phyloP scores from a whole-genome alignment of 2,329 filamentous ascomycete species.

The Delphinella strobiligena region DNA sequence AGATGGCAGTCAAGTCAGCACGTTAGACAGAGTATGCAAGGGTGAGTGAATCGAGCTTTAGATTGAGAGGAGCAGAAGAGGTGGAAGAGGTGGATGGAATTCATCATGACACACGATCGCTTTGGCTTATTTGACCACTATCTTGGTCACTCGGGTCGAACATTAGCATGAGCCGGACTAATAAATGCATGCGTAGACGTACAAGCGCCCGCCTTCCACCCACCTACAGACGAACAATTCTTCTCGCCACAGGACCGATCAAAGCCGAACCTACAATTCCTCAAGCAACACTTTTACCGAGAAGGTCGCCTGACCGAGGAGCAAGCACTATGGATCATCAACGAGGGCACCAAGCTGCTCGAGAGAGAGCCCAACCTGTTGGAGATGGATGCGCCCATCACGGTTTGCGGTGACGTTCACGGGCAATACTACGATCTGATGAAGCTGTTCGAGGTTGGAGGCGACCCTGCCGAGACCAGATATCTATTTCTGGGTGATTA shows the following conservation, averaged over 20 bases:
- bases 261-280: conserved; percentile 85
- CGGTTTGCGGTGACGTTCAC: conserved; percentile 95
- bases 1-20: conserved; percentile 90
- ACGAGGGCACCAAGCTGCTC: conserved; percentile 74
- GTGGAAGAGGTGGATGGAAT: too few species aligned
- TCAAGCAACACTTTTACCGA: conserved; percentile 97
- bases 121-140: too few species aligned
- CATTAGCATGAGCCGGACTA: neutral
- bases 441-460: conserved; percentile 98
- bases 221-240: conserved; percentile 89
- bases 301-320: conserved; percentile 95
- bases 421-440: conserved; percentile 99
- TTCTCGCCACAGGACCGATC: conserved; percentile 72
- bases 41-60: too few species aligned
- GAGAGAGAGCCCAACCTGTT: conserved; percentile 86
- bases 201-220: conserved; percentile 88
- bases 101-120: too few species aligned
- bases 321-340: conserved; percentile 91
- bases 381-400: conserved; percentile 99
- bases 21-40: conserved; percentile 93
- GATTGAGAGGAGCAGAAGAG: too few species aligned
- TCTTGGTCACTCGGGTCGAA: too few species aligned
- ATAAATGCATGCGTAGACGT: conserved; percentile 54
- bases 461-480: conserved; percentile 87
- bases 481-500: conserved; percentile 98